Evolutionary conservation across 1,284 basidiomycete species (phyloP), one percentile per base, ranked within the genome.

Genomic region (Xerocomus minutiporus): DNA sequence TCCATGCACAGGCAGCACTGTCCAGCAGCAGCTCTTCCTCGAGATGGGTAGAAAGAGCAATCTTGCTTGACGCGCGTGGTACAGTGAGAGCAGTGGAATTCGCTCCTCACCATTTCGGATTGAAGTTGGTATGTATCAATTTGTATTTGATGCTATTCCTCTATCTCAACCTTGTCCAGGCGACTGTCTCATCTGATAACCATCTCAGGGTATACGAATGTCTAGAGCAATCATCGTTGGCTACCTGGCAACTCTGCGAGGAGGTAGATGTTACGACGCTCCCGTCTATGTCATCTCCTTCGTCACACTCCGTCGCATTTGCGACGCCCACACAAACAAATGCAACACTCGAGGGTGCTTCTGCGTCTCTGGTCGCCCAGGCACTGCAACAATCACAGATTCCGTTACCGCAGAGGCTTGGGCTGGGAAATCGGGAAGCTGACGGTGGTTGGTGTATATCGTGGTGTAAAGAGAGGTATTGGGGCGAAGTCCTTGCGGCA

Each of bases 401-500:
- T 54, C 76, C 77, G 53, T 65, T 56, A 13, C 71, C 73, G 12
- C 66, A 65, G 15, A 71, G 82, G 39, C 73, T 79, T n/a, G 82
- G 81, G 0, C 57, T 76, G 15, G 84, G 84, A 0, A 83, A 81
- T 58, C 75, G 82, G 31, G 89, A 91, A 67, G 91, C 91, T 1
- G 86, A 91, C 55, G 93, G 93, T 8, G 94, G 91, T 0, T 97
- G 93, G 92, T 87, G 86, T 55, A 70, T 97, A 42, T 88, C 87
- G 20, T 97, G 93, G 93, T 97, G 93, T 70, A 91, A 91, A 63
- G 94, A 97, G 61, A 78, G 81, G 55, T 95, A 93, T 71, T 95
- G 93, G 92, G 93, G 94, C 1, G 89, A 93, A 64, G 67, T 95
- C 25, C 73, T 97, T 41, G 92, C 90, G 12, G 84, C 83, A 0